Base-by-base conservation (phyloP, 257 asterid genomes). In the Hygrophila difformis region DNA sequence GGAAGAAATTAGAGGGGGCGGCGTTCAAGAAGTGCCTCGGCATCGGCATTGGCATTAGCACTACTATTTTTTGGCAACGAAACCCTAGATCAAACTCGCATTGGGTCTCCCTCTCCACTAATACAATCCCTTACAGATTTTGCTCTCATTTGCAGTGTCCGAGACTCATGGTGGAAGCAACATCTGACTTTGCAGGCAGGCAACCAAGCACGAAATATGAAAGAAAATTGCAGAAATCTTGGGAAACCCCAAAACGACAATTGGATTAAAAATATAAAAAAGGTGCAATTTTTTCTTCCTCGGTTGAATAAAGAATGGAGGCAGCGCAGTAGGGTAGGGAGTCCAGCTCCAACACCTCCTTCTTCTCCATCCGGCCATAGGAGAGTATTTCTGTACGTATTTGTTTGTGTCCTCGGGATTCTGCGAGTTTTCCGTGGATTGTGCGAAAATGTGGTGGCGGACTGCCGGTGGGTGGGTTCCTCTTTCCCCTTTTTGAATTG, bases 401-500 rank as follows among this genome's bases (percentile, higher is more conserved):
- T n/a, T n/a, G n/a, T n/a, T n/a, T n/a, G n/a, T n/a, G n/a, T 18
- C 84, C 74, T 82, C 82, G 89, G 71, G 83, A 78, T 75, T 75
- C 93, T 64, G 84, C 67, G 62, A 3, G 31, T 26, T 26, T 55
- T 57, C 74, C 72, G 66, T 55, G 68, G 68, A 65, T 68, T 70
- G 57, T 58, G 73, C 66, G 46, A 26, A 49, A 18, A 19, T 59
- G 39, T 15, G 2, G n/a, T n/a, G n/a, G n/a, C n/a, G n/a, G n/a
- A n/a, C n/a, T n/a, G n/a, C n/a, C n/a, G n/a, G n/a, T n/a, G n/a
- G n/a, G n/a, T n/a, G n/a, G n/a, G n/a, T n/a, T 33, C 19, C 18
- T 13, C 12, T 56, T 17, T 19, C 45, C 17, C 0, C 29, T 40
- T 16, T 53, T 61, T 53, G 54, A 57, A 53, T 17, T 22, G 37